phyloP scores from a whole-genome alignment of 2,329 filamentous ascomycete species.

The Emericellopsis atlantica region DNA sequence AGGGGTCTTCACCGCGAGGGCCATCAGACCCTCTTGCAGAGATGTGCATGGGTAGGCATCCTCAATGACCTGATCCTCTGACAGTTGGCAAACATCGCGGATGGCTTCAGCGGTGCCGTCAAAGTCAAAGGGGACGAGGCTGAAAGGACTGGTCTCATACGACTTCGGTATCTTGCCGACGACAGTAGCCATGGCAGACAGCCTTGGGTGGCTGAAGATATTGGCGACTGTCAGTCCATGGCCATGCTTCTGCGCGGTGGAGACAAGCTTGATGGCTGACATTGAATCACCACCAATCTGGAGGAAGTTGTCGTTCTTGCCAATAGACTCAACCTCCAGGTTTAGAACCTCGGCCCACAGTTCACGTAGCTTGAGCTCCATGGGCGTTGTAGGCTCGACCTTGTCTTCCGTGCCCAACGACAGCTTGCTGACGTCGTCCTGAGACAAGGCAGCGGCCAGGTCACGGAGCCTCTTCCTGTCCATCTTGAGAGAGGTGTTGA shows the following conservation, averaged over 20 bases:
- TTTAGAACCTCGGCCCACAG: slow-evolving; percentile 1
- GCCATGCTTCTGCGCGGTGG: not conserved
- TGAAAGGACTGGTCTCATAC: not conserved
- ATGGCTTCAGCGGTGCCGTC: not conserved
- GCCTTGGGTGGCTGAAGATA: not conserved
- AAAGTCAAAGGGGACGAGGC: not conserved
- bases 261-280: not conserved
- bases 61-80: slow-evolving; percentile 14
- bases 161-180: not conserved
- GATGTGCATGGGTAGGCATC: slow-evolving; percentile 36
- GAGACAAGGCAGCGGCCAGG: not conserved
- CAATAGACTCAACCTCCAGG: not conserved
- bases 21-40: slow-evolving; percentile 35
- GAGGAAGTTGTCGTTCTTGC: slow-evolving; percentile 16
- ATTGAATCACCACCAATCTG: slow-evolving; percentile 30
- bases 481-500: slow-evolving; percentile 5
- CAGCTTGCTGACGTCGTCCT: not conserved
- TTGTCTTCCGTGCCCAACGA: not conserved
- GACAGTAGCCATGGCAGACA: not conserved
- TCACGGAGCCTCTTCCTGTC: slow-evolving; percentile 5
- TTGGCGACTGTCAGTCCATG: not conserved
- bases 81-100: not conserved
- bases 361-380: not conserved
- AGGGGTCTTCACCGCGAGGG: slow-evolving; percentile 24
- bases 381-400: not conserved